Conservation (phyloP, 2,329 filamentous ascomycete genomes). For the Talaromyces sp. region DNA sequence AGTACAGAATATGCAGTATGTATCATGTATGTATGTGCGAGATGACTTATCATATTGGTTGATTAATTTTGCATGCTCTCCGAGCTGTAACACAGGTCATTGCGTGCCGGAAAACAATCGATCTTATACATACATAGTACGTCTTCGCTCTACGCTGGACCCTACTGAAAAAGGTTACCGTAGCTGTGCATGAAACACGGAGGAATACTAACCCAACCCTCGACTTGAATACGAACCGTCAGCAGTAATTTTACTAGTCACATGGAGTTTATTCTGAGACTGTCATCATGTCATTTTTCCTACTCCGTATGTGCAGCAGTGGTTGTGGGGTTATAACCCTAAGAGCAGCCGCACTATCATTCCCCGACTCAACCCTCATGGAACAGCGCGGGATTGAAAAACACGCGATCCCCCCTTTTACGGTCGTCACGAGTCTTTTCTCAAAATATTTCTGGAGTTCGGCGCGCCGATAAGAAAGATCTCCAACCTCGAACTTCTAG, state of each 20-base stretch:
- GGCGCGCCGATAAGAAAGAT: neutral
- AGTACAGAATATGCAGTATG: neutral
- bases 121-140: too few relatives aligned
- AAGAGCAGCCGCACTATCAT: neutral
- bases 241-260: neutral
- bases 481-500: neutral
- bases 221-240: neutral
- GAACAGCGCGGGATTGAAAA: neutral
- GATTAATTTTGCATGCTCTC: neutral
- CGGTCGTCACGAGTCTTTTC: neutral
- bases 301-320: too few relatives aligned
- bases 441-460: neutral
- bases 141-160: neutral
- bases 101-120: too few relatives aligned
- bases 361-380: conserved; percentile 31
- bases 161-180: neutral
- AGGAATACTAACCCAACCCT: neutral
- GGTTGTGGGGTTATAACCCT: neutral
- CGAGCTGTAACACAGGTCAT: neutral
- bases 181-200: neutral
- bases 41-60: neutral
- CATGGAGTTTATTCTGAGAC: neutral
- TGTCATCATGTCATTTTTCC: neutral
- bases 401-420: neutral
- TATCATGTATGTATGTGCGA: neutral